These are phyloP conservation scores for Mycocentrospora acerina DNA, from an alignment of 2,329 filamentous ascomycete genomes.

Conservation along the genomic window DNA sequence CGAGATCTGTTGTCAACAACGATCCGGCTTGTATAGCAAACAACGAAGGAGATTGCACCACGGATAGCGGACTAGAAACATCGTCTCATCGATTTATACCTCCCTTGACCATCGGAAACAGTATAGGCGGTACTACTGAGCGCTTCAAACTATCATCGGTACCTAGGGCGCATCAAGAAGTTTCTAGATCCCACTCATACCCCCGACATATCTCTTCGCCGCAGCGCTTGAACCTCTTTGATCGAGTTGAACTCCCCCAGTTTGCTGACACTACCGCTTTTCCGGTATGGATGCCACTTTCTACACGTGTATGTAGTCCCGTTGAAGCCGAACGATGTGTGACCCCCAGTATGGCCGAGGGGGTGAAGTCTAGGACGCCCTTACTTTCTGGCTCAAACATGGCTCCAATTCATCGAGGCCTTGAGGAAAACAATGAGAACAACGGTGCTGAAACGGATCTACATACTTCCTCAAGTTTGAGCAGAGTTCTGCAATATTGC, in stretches of 20 bases:
- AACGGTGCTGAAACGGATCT: conserved; percentile 3
- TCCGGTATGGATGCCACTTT: conserved; percentile 21
- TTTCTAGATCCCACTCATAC: conserved; percentile 26
- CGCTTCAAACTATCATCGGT: conserved; percentile 21
- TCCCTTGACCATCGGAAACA: conserved; percentile 7
- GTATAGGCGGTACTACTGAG: conserved; percentile 8
- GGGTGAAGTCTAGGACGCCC: neutral
- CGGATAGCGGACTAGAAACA: conserved; percentile 4
- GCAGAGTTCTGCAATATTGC: conserved; percentile 27
- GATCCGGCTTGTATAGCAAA: conserved; percentile 11
- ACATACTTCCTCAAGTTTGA: conserved; percentile 25
- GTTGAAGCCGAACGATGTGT: conserved; percentile 1
- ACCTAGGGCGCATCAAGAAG: conserved; percentile 12
- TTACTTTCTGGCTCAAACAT: neutral
- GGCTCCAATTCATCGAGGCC: neutral
- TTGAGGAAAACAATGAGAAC: neutral
- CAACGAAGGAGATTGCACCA: neutral
- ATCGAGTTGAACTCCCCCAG: conserved; percentile 9
- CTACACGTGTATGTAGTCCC: conserved; percentile 1
- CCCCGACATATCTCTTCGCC: conserved; percentile 23
- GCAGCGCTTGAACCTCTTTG: conserved; percentile 13
- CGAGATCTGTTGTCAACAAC: conserved; percentile 8
- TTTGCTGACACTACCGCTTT: conserved; percentile 8
- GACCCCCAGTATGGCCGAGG: conserved; percentile 1
- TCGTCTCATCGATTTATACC: conserved; percentile 9